Evolutionary conservation across 2,329 filamentous ascomycete genomes (phyloP).

Genomic region (Aschersonia sp.): DNA sequence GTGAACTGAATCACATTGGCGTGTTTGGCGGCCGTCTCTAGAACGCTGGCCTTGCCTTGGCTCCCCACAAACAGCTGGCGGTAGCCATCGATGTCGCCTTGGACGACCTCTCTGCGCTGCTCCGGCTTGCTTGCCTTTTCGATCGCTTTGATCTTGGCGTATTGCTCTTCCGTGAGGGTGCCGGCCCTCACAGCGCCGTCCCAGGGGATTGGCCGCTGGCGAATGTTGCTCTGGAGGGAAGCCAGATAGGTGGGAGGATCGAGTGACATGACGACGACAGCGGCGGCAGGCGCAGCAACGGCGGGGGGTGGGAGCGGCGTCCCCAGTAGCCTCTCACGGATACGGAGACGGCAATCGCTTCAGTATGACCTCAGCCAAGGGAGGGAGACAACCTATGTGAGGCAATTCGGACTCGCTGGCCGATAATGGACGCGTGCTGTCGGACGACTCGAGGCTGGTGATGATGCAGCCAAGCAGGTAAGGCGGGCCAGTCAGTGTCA

Average conservation of each 20-base stretch:
- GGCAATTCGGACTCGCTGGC: no score
- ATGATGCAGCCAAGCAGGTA: no score
- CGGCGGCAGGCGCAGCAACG: constrained; percentile 6
- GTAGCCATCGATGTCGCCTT: constrained; percentile 68
- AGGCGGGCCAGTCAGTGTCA: no score
- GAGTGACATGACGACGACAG: constrained; percentile 55
- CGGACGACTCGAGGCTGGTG: no score
- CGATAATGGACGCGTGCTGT: no score
- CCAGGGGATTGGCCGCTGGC: constrained; percentile 91
- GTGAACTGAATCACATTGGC: constrained; percentile 91
- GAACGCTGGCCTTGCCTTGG: constrained; percentile 52
- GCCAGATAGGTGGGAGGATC: constrained; percentile 75
- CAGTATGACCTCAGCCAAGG: no score
- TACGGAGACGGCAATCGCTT: no score
- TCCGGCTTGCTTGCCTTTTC: constrained; percentile 86
- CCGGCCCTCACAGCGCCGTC: constrained; percentile 88
- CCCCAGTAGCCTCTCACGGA: background rate
- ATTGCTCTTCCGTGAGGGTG: constrained; percentile 84
- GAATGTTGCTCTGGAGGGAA: constrained; percentile 93
- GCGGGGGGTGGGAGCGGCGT: background rate
- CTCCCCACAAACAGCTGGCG: constrained; percentile 65
- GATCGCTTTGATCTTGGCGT: constrained; percentile 89
- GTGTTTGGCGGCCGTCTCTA: constrained; percentile 75
- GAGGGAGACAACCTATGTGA: no score
- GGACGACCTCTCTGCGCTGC: constrained; percentile 68